Conservation (phyloP, 1,284 basidiomycete species). For the Cryptococcus jaspeensis region DNA sequence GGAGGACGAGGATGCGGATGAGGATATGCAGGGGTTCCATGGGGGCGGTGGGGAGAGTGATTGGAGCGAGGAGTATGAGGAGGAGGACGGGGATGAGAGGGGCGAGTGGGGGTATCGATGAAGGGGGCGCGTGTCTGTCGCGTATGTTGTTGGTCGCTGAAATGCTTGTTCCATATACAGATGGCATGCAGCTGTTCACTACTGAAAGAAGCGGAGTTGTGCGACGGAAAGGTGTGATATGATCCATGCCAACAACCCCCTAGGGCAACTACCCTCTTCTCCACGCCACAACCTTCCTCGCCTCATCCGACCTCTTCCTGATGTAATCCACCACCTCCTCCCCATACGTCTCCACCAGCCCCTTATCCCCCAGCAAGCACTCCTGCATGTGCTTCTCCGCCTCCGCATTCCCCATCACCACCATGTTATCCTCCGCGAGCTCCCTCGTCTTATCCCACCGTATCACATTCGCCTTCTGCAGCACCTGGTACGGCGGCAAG, state of each 20-base stretch:
- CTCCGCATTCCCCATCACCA: conserved; percentile 73
- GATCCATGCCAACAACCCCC: background rate
- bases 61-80: conserved; percentile 18
- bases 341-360: conserved; percentile 65
- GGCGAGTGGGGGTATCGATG: conserved; percentile 39
- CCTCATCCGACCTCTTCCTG: conserved; percentile 52
- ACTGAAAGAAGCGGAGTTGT: too few species aligned
- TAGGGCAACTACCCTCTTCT: conserved; percentile 23
- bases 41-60: conserved; percentile 26
- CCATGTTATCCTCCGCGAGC: conserved; percentile 70
- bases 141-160: background rate
- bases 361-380: conserved; percentile 53
- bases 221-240: background rate
- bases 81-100: conserved; percentile 18
- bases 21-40: conserved; percentile 45
- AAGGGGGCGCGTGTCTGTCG: background rate
- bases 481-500: conserved; percentile 70
- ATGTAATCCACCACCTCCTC: conserved; percentile 61
- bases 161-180: too few species aligned
- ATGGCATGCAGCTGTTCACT: too few species aligned
- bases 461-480: conserved; percentile 56
- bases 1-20: conserved; percentile 52
- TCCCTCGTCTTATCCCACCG: conserved; percentile 72
- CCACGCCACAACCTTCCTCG: conserved; percentile 53
- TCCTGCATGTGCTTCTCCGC: conserved; percentile 66